Evolutionary conservation across 208 protist species (phyloP).

Genomic region (Acanthamoeba healyi): DNA sequence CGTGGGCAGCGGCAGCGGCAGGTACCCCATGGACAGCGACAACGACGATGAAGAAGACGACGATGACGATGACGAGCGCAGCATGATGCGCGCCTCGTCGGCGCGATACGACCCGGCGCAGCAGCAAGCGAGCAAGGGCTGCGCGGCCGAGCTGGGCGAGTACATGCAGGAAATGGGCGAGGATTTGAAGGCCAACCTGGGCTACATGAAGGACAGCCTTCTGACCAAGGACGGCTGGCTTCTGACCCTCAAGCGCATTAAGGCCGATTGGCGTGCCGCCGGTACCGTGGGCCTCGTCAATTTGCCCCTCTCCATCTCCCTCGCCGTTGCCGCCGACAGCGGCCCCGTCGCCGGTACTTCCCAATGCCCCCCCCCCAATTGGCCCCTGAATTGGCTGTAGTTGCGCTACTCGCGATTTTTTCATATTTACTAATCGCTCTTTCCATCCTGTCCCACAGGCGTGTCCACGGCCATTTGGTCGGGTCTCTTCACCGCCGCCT

Average conservation of each 20-base stretch:
- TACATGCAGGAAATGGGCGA: constrained; percentile 61
- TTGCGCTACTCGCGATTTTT: no score
- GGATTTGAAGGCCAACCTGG: constrained; percentile 61
- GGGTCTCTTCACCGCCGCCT: constrained; percentile 72
- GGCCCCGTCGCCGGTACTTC: constrained; percentile 62
- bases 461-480: constrained; percentile 78
- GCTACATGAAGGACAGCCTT: constrained; percentile 74
- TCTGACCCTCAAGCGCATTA: constrained; percentile 50
- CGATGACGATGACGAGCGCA: background rate
- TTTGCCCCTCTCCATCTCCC: constrained; percentile 80
- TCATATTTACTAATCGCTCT: no score
- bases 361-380: background rate
- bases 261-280: constrained; percentile 55
- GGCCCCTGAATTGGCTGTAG: no score
- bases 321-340: constrained; percentile 75
- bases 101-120: background rate
- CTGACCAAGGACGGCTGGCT: constrained; percentile 71
- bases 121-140: constrained; percentile 13
- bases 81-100: constrained; percentile 2
- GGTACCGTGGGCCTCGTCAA: constrained; percentile 77
- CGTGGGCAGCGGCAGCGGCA: background rate
- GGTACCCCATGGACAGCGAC: background rate
- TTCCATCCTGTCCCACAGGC: background rate
- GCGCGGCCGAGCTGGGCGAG: constrained; percentile 9
- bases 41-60: constrained; percentile 15